phyloP scores from a whole-genome alignment of 1,284 basidiomycete genomes.

The Ganoderma resinaceum region DNA sequence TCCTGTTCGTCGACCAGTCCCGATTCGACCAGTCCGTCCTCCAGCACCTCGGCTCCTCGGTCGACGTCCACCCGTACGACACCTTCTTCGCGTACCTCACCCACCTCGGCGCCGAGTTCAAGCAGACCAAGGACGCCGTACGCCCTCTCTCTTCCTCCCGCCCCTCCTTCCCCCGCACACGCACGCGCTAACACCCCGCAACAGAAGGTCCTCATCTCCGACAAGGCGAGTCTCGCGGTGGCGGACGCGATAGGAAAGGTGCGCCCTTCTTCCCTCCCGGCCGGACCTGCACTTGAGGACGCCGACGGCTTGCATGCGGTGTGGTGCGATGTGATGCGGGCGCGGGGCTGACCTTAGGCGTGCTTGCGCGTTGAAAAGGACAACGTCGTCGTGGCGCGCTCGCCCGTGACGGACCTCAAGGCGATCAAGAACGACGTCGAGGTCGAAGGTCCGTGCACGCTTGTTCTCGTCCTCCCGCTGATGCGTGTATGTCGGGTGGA shows the following conservation, averaged over 20 bases:
- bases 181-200: slow-evolving; percentile 32
- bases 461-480: too few relatives aligned
- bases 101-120: slow-evolving; percentile 54
- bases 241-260: slow-evolving; percentile 78
- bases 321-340: neutral
- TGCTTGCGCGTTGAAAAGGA: slow-evolving; percentile 34
- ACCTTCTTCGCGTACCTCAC: slow-evolving; percentile 70
- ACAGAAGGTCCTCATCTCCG: slow-evolving; percentile 68
- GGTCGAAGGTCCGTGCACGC: slow-evolving; percentile 46
- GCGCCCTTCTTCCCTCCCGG: slow-evolving; percentile 28
- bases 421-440: slow-evolving; percentile 91
- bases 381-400: slow-evolving; percentile 67
- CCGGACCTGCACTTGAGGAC: slow-evolving; percentile 4
- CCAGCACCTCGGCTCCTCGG: slow-evolving; percentile 63
- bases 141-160: slow-evolving; percentile 11
- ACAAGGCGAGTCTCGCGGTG: slow-evolving; percentile 81
- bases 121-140: slow-evolving; percentile 54
- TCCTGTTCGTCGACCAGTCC: slow-evolving; percentile 77
- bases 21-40: slow-evolving; percentile 69
- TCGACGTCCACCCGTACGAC: slow-evolving; percentile 79
- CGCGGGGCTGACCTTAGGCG: neutral
- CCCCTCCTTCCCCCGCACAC: neutral
- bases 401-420: slow-evolving; percentile 86
- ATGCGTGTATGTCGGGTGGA: too few relatives aligned
- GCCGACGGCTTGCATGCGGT: too few relatives aligned